These are phyloP conservation scores for Bauhinia variegata DNA, from an alignment of 306 rosid species.

Conservation along the genomic window DNA sequence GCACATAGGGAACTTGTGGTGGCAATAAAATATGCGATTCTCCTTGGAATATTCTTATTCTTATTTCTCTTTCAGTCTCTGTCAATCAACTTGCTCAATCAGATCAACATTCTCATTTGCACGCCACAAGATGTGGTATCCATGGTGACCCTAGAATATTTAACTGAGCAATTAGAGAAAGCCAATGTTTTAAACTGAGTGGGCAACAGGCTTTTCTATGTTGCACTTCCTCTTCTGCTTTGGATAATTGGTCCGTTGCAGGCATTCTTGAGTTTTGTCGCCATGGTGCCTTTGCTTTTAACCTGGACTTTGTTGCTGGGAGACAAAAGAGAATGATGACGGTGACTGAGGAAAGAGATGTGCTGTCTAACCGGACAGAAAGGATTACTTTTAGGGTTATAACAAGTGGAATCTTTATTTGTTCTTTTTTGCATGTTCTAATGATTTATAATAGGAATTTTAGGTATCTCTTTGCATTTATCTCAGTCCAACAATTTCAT, in stretches of 20 bases:
- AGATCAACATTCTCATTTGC: slow-evolving; percentile 84
- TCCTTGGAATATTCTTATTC: slow-evolving; percentile 74
- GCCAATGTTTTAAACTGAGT: slow-evolving; percentile 72
- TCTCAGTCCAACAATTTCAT: too few relatives aligned
- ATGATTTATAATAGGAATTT: too few relatives aligned
- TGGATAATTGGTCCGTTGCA: slow-evolving; percentile 95
- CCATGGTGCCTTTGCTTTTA: slow-evolving; percentile 82
- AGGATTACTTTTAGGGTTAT: too few relatives aligned
- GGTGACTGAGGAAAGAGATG: slow-evolving; percentile 19
- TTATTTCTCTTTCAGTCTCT: slow-evolving; percentile 88
- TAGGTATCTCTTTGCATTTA: too few relatives aligned
- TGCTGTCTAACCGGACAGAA: too few relatives aligned
- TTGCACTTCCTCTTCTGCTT: slow-evolving; percentile 74
- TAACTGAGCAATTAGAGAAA: slow-evolving; percentile 68
- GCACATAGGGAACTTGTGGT: slow-evolving; percentile 93
- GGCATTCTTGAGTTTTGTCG: slow-evolving; percentile 65
- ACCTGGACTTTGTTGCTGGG: slow-evolving; percentile 67
- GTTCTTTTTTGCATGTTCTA: too few relatives aligned
- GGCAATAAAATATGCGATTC: slow-evolving; percentile 75
- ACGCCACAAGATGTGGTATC: slow-evolving; percentile 60
- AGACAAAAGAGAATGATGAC: slow-evolving; percentile 33
- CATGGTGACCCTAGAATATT: slow-evolving; percentile 56
- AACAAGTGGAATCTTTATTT: too few relatives aligned
- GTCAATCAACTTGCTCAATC: slow-evolving; percentile 84
- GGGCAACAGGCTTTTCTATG: slow-evolving; percentile 84